phyloP scores from a whole-genome alignment of 495 filamentous ascomycete species.

The Aspergillus heteromorphus region DNA sequence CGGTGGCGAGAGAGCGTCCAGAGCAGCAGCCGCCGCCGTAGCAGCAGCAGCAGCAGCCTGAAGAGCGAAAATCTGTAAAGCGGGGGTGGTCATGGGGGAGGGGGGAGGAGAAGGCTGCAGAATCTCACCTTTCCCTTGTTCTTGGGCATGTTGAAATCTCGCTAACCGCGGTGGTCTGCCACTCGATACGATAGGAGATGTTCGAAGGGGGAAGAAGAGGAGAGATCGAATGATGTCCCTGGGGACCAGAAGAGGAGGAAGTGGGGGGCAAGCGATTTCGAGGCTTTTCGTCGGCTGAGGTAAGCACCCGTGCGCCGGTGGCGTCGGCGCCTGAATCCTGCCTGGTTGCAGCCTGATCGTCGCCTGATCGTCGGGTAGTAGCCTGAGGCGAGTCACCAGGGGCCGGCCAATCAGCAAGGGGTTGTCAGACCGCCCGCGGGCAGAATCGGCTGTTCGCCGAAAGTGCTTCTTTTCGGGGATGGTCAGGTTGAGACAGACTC shows the following conservation, averaged over 20 bases:
- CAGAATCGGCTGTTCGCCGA: neutral
- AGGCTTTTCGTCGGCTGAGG: conserved; percentile 15
- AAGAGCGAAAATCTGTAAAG: conserved; percentile 2
- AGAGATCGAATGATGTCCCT: conserved; percentile 9
- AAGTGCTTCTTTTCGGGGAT: neutral
- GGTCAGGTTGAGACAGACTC: too few relatives aligned
- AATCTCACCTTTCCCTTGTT: conserved; percentile 91
- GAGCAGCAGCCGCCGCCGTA: neutral
- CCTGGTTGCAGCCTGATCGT: too few relatives aligned
- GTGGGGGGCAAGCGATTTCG: conserved; percentile 19
- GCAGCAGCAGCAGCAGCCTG: neutral
- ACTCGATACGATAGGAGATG: conserved; percentile 14
- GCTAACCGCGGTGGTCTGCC: conserved; percentile 21
- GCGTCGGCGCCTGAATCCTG: neutral
- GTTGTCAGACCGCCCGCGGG: neutral
- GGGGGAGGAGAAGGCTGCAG: neutral
- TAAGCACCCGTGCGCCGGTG: conserved; percentile 3
- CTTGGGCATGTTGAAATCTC: conserved; percentile 74
- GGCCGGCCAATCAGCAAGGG: neutral
- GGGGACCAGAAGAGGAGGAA: conserved; percentile 11
- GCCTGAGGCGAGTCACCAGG: neutral
- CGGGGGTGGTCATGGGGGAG: neutral
- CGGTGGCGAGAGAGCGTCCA: neutral
- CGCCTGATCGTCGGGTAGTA: neutral
- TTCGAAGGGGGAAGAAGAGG: conserved; percentile 1